phyloP scores from a whole-genome alignment of 176 grass and related monocot species.

The Carex myosuroides region DNA sequence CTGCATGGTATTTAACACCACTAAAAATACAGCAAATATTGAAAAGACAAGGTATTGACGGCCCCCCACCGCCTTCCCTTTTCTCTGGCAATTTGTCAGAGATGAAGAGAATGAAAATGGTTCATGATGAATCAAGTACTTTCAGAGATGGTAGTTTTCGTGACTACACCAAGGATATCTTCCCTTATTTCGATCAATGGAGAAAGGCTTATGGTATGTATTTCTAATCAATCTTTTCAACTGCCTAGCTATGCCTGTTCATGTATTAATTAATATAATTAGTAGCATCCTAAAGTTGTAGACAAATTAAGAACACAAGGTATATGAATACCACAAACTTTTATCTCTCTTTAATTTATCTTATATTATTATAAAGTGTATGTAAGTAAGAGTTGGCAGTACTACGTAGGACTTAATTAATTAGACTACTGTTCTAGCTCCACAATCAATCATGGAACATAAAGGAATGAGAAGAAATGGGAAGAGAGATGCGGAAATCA shows the following conservation, averaged over 20 bases:
- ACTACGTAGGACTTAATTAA: neutral
- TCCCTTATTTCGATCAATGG: slow-evolving; percentile 90
- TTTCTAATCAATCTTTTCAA: neutral
- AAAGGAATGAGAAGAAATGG: too few relatives aligned
- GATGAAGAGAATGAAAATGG: slow-evolving; percentile 52
- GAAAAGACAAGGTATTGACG: slow-evolving; percentile 57
- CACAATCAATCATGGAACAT: too few relatives aligned
- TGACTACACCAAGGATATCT: slow-evolving; percentile 69
- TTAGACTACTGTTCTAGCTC: too few relatives aligned
- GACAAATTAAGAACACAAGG: neutral
- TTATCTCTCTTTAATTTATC: neutral
- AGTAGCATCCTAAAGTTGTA: neutral
- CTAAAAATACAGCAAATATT: slow-evolving; percentile 36
- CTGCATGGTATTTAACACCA: slow-evolving; percentile 35
- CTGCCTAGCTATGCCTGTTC: neutral
- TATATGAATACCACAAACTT: neutral
- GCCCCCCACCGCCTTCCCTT: slow-evolving; percentile 54
- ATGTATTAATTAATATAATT: neutral
- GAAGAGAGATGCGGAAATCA: too few relatives aligned
- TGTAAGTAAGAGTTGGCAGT: neutral
- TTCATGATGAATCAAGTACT: slow-evolving; percentile 6
- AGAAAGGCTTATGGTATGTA: slow-evolving; percentile 81
- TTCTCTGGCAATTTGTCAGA: slow-evolving; percentile 59
- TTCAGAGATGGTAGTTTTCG: slow-evolving; percentile 36
- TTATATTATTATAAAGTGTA: neutral